Percentiles rank a stretch among this genome's conserved stretches.
Evolutionary conservation across 176 grass and related monocot species (phyloP).

Genomic region (Ensete glaucum): DNA sequence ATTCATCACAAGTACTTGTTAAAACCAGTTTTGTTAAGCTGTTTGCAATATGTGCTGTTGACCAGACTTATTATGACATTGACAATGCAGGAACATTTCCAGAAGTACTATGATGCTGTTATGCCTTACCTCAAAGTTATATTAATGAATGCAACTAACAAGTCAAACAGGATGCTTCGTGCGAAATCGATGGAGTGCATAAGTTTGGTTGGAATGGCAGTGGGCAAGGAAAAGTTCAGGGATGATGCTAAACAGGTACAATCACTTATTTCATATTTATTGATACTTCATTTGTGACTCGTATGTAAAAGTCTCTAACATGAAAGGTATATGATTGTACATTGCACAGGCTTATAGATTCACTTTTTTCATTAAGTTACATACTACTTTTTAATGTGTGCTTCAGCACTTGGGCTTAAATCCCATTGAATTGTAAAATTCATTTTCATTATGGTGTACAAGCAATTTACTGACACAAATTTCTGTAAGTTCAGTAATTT

Average conservation of each 20-base stretch:
- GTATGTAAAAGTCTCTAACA: neutral
- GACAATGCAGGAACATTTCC: conserved; percentile 71
- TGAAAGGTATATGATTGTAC: neutral
- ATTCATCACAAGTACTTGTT: conserved; percentile 78
- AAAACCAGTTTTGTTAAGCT: neutral
- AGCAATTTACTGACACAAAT: too few species aligned
- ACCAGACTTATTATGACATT: neutral
- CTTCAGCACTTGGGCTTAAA: too few species aligned
- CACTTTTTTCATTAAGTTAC: too few species aligned
- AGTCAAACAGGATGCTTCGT: conserved; percentile 96
- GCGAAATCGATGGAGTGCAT: conserved; percentile 99
- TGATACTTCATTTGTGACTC: neutral
- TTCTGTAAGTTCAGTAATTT: too few species aligned
- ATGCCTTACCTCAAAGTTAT: conserved; percentile 98
- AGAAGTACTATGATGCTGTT: conserved; percentile 97
- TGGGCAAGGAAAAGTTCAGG: conserved; percentile 97
- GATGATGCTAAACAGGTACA: conserved; percentile 92
- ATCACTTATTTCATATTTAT: neutral
- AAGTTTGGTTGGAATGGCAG: conserved; percentile 98
- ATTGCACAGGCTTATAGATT: too few species aligned
- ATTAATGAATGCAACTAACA: conserved; percentile 96
- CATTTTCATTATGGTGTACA: too few species aligned
- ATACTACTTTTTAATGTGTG: too few species aligned
- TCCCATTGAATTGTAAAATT: too few species aligned
- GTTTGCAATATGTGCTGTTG: conserved; percentile 3